Conservation (phyloP, 768 basidiomycete species). For the Lactarius evosmus region DNA sequence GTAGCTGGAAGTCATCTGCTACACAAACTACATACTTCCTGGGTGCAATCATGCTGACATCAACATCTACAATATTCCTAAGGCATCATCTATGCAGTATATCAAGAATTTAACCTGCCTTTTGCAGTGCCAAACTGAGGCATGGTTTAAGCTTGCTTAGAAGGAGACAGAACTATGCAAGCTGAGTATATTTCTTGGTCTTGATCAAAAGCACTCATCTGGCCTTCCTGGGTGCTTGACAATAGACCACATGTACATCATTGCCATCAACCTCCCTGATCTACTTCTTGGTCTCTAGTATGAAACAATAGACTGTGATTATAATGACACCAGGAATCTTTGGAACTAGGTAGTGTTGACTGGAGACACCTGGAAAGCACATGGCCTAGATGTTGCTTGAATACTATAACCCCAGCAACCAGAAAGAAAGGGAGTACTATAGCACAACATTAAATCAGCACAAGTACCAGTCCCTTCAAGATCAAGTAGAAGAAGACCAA, state of each 20-base stretch:
- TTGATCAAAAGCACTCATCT: constrained; percentile 28
- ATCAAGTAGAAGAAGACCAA: no score
- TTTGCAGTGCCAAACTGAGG: constrained; percentile 25
- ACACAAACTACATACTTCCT: constrained; percentile 21
- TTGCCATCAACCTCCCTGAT: constrained; percentile 39
- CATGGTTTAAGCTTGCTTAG: constrained; percentile 32
- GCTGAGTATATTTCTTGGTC: constrained; percentile 36
- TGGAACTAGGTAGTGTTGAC: constrained; percentile 38
- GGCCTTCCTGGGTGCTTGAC: constrained; percentile 35
- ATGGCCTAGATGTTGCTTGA: constrained; percentile 37
- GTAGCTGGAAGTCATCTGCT: no score
- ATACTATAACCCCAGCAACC: no score
- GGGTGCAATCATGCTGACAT: constrained; percentile 37
- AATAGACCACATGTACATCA: constrained; percentile 42
- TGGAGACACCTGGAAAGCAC: constrained; percentile 35
- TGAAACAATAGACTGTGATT: constrained; percentile 31
- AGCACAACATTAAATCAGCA: no score
- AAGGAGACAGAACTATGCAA: constrained; percentile 37
- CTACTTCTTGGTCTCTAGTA: constrained; percentile 37
- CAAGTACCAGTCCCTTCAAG: no score
- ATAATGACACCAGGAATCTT: constrained; percentile 24
- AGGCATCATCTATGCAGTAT: constrained; percentile 20
- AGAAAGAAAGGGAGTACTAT: no score
- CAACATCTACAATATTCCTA: constrained; percentile 19
- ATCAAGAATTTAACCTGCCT: constrained; percentile 27